Evolutionary conservation across 768 basidiomycete genomes (phyloP).

Genomic region (Pleurotus ostreatus): DNA sequence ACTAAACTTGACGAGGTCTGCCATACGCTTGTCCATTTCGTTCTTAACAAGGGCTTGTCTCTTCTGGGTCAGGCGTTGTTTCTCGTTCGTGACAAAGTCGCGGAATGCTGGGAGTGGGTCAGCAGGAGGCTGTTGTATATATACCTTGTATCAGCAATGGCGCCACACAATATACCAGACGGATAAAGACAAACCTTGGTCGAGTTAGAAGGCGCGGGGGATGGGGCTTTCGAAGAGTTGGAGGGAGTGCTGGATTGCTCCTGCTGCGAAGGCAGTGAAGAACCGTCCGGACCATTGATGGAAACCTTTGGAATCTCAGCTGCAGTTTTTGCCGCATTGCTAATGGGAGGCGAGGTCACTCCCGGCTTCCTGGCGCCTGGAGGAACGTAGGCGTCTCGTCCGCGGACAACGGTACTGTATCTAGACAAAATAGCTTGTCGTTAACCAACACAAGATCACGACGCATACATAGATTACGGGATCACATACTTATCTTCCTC

Average conservation of each 20-base stretch:
- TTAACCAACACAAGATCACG: not conserved
- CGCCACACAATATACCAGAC: slow-evolving; percentile 2
- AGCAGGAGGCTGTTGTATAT: slow-evolving; percentile 51
- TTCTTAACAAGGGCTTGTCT: slow-evolving; percentile 84
- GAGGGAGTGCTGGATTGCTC: slow-evolving; percentile 28
- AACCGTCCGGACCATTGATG: slow-evolving; percentile 75
- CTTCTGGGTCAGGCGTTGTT: slow-evolving; percentile 86
- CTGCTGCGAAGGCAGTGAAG: slow-evolving; percentile 33
- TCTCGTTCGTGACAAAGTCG: slow-evolving; percentile 90
- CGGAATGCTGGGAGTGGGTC: slow-evolving; percentile 84
- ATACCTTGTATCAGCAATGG: slow-evolving; percentile 7
- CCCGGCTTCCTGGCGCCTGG: slow-evolving; percentile 74
- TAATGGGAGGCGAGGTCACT: slow-evolving; percentile 20
- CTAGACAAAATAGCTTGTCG: slow-evolving; percentile 37
- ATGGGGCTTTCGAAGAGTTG: slow-evolving; percentile 57
- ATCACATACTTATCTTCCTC: slow-evolving; percentile 91
- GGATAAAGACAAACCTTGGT: slow-evolving; percentile 45
- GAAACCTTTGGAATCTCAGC: slow-evolving; percentile 68
- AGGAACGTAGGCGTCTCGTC: slow-evolving; percentile 88
- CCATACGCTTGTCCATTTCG: slow-evolving; percentile 93
- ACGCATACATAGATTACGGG: slow-evolving; percentile 10
- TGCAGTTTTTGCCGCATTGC: slow-evolving; percentile 24
- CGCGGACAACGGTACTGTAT: slow-evolving; percentile 89
- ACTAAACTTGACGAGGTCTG: slow-evolving; percentile 91
- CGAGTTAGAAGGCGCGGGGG: slow-evolving; percentile 51